These are phyloP conservation scores for Onygenales sp. DNA, from an alignment of 2,329 filamentous ascomycete species.

Conservation along the genomic window DNA sequence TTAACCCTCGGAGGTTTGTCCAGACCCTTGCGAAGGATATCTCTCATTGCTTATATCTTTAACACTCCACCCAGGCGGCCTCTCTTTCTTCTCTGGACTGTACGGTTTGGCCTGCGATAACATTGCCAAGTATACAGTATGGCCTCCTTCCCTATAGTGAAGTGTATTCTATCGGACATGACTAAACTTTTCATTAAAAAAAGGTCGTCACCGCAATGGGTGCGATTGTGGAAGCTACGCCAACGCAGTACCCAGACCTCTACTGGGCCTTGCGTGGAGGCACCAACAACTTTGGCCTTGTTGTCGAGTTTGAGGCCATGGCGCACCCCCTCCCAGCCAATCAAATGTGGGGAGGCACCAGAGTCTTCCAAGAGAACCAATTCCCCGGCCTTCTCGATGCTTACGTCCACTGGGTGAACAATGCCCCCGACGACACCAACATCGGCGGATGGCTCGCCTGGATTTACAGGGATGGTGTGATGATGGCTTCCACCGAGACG, in stretches of 20 bases:
- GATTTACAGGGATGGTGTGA: background rate
- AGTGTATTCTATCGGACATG: background rate
- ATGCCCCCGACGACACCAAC: background rate
- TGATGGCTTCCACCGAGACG: background rate
- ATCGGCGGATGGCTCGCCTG: background rate
- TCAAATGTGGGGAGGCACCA: background rate
- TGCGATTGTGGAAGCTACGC: slow-evolving; percentile 35
- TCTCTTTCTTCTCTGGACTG: slow-evolving; percentile 36
- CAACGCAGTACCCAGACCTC: slow-evolving; percentile 37
- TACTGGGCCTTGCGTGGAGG: slow-evolving; percentile 46
- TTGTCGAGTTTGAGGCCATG: background rate
- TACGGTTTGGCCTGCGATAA: slow-evolving; percentile 42
- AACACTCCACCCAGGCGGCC: slow-evolving; percentile 20
- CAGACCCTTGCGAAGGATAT: too few relatives aligned
- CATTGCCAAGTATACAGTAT: slow-evolving; percentile 38
- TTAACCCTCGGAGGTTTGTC: slow-evolving; percentile 3
- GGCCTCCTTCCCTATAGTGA: slow-evolving; percentile 12
- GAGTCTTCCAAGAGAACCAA: background rate
- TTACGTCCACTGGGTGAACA: background rate
- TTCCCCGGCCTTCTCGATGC: background rate
- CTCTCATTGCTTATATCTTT: too few relatives aligned
- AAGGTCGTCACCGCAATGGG: slow-evolving; percentile 38
- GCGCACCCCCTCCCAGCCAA: background rate
- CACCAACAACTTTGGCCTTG: slow-evolving; percentile 41
- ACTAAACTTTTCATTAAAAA: background rate